These are phyloP conservation scores for Hypoxylon trugodes DNA, from an alignment of 495 filamentous ascomycete genomes.

Conservation along the genomic window DNA sequence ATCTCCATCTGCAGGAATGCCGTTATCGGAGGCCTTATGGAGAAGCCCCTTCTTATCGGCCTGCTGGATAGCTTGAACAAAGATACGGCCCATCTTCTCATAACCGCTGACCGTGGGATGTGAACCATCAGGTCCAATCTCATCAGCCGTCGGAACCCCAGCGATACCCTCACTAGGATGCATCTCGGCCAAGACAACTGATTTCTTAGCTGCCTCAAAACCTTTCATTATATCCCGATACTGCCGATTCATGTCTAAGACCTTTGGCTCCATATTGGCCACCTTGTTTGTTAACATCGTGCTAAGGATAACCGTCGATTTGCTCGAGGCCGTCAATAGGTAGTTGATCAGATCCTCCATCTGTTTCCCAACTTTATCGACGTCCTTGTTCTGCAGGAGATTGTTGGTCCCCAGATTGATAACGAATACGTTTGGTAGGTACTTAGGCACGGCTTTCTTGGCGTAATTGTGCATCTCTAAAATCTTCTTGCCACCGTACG, in stretches of 20 bases:
- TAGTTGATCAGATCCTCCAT: slow-evolving; percentile 34
- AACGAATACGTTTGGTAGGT: slow-evolving; percentile 47
- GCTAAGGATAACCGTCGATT: slow-evolving; percentile 36
- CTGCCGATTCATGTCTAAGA: slow-evolving; percentile 44
- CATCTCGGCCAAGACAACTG: slow-evolving; percentile 35
- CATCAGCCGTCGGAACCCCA: slow-evolving; percentile 15
- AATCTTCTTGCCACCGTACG: slow-evolving; percentile 46
- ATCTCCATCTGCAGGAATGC: slow-evolving; percentile 38
- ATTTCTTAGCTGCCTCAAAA: slow-evolving; percentile 28
- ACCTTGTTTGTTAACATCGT: slow-evolving; percentile 41
- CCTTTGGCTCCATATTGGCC: slow-evolving; percentile 35
- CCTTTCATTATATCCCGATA: slow-evolving; percentile 36
- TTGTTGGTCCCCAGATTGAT: slow-evolving; percentile 51
- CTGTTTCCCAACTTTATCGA: slow-evolving; percentile 32
- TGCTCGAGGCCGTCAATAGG: slow-evolving; percentile 19
- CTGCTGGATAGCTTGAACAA: slow-evolving; percentile 44
- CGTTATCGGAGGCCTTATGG: slow-evolving; percentile 38
- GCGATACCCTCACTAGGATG: slow-evolving; percentile 28
- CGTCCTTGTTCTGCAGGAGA: slow-evolving; percentile 34
- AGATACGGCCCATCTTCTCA: slow-evolving; percentile 51
- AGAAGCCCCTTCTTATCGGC: slow-evolving; percentile 44
- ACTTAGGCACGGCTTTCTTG: slow-evolving; percentile 29
- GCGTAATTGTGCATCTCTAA: slow-evolving; percentile 41
- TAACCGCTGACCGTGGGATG: slow-evolving; percentile 56
- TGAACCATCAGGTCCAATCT: slow-evolving; percentile 35